Evolutionary conservation across 345 rosid genomes (phyloP), one percentile per base, ranked within the genome.

Genomic region (Conringia planisiliqua): DNA sequence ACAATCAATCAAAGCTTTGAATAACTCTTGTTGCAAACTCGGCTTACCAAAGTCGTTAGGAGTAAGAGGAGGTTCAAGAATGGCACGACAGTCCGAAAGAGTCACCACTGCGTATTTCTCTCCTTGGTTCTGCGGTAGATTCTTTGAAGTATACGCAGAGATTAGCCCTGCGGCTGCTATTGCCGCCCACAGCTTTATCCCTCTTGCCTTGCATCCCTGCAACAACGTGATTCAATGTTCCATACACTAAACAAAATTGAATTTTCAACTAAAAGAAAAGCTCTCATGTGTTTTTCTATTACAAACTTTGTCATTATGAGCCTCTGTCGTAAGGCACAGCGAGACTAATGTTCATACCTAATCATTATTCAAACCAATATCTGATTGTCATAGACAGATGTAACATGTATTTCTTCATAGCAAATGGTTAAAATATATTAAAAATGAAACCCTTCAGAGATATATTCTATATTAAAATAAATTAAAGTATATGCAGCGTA

Each of bases 51-150:
- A 81, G 65, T 86, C 84, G 63, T 84, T 61, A 9, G 46, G 33
- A 33, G 78, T 70, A 72, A 89, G 91, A 72, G 81, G 78, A 12
- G 95, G 92, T 10, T 91, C 83, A 26, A 91, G 92, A 68, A 81
- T 50, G 3, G 91, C 63, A 30, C 97, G 92, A 65, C 97, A 89
- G 20, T 91, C 87, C 0, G 73, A 43, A 27, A 91, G 91, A 33
- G 96, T 90, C 5, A 83, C 83, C 27, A 88, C 81, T 1, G 86
- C 90, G 66, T 80, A 90, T 57, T 74, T 90, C 77, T 87, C 88
- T 35, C 62, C 75, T 36, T 78, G 87, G 35, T 71, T 7, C 10
- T 44, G 72, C 0, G 58, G 52, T 13, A 54, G 48, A 26, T 66
- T 55, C 66, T 84, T 84, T 0, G 83, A 61, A 17, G 84, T 33